Evolutionary conservation across 2,329 filamentous ascomycete genomes (phyloP).

Genomic region (Eutypella sp.): DNA sequence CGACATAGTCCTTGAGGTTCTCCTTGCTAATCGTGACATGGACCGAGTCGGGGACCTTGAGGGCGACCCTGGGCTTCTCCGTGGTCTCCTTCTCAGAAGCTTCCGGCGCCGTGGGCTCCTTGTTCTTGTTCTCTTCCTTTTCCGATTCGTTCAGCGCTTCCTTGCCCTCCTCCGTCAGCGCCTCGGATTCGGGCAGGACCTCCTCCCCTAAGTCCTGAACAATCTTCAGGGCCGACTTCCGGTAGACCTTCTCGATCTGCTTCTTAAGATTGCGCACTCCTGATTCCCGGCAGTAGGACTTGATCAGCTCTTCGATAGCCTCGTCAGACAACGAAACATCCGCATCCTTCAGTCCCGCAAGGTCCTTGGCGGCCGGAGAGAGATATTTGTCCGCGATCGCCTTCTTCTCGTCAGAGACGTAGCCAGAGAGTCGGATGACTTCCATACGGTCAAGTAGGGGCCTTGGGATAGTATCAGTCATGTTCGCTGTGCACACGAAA

Average conservation of each 20-base stretch:
- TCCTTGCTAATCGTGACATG: conserved; percentile 83
- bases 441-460: conserved; percentile 97
- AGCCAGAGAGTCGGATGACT: conserved; percentile 91
- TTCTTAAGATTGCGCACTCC: conserved; percentile 98
- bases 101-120: conserved; percentile 24
- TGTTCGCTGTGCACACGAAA: conserved; percentile 98
- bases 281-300: conserved; percentile 95
- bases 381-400: conserved; percentile 93
- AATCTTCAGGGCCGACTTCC: conserved; percentile 95
- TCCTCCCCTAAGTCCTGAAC: conserved; percentile 90
- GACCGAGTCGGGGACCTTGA: conserved; percentile 81
- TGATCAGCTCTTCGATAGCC: conserved; percentile 94
- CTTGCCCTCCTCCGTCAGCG: conserved; percentile 81
- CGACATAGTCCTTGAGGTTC: conserved; percentile 94
- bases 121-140: conserved; percentile 57
- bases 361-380: conserved; percentile 87
- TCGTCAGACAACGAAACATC: conserved; percentile 82
- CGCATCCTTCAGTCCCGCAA: conserved; percentile 84
- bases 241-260: conserved; percentile 98
- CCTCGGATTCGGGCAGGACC: conserved; percentile 72
- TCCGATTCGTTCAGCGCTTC: conserved; percentile 65
- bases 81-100: conserved; percentile 58
- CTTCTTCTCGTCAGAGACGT: conserved; percentile 98
- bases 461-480: conserved; percentile 95
- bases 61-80: conserved; percentile 66